Evolutionary conservation across 2,329 filamentous ascomycete species (phyloP).

Genomic region (Claviceps sp.): DNA sequence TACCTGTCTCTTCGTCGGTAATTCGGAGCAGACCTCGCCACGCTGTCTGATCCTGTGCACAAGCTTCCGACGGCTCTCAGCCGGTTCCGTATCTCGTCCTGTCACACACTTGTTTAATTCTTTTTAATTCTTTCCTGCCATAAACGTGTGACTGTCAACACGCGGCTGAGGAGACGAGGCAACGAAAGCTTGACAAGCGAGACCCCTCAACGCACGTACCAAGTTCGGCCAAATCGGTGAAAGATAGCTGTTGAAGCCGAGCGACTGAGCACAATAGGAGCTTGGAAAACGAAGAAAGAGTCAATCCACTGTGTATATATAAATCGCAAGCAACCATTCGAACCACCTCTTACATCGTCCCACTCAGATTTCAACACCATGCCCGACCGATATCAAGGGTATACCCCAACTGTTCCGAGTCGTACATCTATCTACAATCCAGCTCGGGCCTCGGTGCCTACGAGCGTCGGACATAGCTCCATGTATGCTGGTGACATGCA

Average conservation of each 20-base stretch:
- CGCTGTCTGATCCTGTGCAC: not conserved
- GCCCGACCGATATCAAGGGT: constrained; percentile 33
- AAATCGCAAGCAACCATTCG: no score
- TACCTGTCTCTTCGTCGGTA: not conserved
- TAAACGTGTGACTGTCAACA: not conserved
- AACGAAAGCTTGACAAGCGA: not conserved
- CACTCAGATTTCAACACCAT: constrained; percentile 19
- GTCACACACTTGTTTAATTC: not conserved
- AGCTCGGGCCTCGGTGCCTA: constrained; percentile 40
- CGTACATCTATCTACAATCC: constrained; percentile 34
- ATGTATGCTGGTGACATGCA: constrained; percentile 42
- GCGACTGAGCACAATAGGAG: not conserved
- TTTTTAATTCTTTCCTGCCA: not conserved
- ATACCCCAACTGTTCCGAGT: constrained; percentile 22
- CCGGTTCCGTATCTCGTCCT: not conserved
- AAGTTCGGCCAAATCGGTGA: not conserved
- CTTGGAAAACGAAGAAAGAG: not conserved
- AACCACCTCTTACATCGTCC: no score
- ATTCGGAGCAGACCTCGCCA: not conserved
- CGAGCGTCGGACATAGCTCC: constrained; percentile 34
- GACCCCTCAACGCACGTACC: not conserved
- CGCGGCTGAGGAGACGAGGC: not conserved
- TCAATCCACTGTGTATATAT: no score
- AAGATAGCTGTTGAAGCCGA: not conserved
- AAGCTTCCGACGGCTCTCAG: not conserved